A percentile compares a stretch with the other conserved stretches of the same genome.
phyloP scores from a whole-genome alignment of 352 stramenopile genomes.

The Phytophthora boehmeriae region DNA sequence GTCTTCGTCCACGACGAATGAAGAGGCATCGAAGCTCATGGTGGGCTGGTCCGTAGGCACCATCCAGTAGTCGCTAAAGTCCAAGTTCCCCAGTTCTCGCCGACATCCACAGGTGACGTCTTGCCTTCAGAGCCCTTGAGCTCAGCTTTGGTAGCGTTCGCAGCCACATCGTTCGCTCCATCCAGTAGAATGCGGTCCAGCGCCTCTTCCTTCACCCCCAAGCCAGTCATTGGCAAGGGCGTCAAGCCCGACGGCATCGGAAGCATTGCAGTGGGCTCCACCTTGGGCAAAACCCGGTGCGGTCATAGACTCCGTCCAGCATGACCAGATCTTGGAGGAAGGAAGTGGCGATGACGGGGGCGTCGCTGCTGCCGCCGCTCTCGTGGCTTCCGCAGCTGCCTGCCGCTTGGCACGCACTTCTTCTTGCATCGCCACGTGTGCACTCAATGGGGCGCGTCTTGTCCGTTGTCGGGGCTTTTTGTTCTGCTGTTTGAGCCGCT shows the following conservation, averaged over 20 bases:
- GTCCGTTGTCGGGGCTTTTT: slow-evolving; percentile 28
- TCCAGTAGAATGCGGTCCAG: slow-evolving; percentile 23
- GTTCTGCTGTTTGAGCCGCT: slow-evolving; percentile 9
- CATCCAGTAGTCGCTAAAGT: slow-evolving; percentile 38
- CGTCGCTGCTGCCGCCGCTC: neutral
- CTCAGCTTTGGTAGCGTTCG: slow-evolving; percentile 26
- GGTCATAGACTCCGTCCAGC: slow-evolving; percentile 32
- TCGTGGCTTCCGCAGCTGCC: slow-evolving; percentile 9
- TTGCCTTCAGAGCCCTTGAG: slow-evolving; percentile 23
- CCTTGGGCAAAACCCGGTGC: slow-evolving; percentile 11
- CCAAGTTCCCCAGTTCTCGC: slow-evolving; percentile 38
- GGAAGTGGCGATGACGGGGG: slow-evolving; percentile 14
- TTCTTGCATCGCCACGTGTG: slow-evolving; percentile 50
- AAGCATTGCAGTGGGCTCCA: neutral
- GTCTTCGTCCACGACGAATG: slow-evolving; percentile 36
- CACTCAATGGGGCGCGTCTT: slow-evolving; percentile 34
- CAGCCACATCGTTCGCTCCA: slow-evolving; percentile 18
- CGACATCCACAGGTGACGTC: slow-evolving; percentile 47
- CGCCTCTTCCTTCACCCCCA: slow-evolving; percentile 16
- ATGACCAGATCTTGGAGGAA: slow-evolving; percentile 40
- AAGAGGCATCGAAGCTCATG: slow-evolving; percentile 25
- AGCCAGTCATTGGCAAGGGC: neutral
- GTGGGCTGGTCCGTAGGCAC: slow-evolving; percentile 18
- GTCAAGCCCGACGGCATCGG: slow-evolving; percentile 3
- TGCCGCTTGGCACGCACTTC: slow-evolving; percentile 29